Conservation (phyloP, 306 rosid genomes). For the Quercus wislizeni region DNA sequence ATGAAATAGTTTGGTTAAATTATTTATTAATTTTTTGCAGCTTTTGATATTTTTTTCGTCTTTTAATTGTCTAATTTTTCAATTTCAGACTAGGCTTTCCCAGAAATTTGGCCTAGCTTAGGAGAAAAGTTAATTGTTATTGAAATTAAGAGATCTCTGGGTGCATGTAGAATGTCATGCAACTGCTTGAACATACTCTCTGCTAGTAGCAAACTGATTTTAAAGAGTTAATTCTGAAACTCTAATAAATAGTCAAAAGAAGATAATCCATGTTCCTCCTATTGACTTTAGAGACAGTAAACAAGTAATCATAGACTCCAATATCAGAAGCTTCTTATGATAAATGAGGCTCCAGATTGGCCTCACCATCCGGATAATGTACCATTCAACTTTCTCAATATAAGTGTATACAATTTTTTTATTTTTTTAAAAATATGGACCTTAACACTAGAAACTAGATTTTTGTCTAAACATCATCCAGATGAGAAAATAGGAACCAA, state of each 20-base stretch:
- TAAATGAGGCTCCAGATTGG: not conserved
- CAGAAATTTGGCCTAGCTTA: not conserved
- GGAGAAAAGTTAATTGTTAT: not conserved
- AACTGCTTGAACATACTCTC: not conserved
- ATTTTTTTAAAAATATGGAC: too few species aligned
- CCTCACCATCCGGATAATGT: not conserved
- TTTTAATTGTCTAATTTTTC: not conserved
- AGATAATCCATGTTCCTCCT: not conserved
- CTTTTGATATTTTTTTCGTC: not conserved
- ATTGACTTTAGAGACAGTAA: not conserved
- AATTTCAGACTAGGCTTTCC: not conserved
- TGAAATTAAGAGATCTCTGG: not conserved
- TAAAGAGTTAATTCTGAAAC: not conserved
- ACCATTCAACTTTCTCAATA: not conserved
- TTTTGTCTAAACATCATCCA: not conserved
- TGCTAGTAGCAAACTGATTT: not conserved
- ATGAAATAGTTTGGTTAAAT: too few species aligned
- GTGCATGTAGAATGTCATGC: not conserved
- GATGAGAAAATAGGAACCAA: not conserved
- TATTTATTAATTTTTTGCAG: not conserved
- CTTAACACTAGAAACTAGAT: not conserved
- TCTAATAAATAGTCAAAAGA: not conserved
- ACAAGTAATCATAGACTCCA: not conserved
- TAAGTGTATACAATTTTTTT: not conserved
- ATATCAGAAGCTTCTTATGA: not conserved